Evolutionary conservation across 441 rosid species (phyloP).

Genomic region (Rhodomyrtus psidioides): DNA sequence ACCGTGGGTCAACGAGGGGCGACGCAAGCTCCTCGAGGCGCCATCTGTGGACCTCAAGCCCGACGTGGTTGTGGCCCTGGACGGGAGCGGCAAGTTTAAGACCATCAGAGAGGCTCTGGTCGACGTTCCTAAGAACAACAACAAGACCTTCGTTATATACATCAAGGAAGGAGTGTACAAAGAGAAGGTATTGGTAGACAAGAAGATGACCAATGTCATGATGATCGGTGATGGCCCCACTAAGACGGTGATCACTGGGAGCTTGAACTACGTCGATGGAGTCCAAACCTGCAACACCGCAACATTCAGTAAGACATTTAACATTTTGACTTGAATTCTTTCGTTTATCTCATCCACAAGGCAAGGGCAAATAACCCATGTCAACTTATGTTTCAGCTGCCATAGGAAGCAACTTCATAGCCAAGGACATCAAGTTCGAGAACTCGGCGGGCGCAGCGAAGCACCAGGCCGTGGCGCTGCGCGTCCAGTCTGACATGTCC

Average conservation of each 20-base stretch:
- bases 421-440: slow-evolving; percentile 67
- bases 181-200: slow-evolving; percentile 39
- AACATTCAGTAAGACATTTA: slow-evolving; percentile 39
- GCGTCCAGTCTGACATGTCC: slow-evolving; percentile 44
- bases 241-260: slow-evolving; percentile 60
- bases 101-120: slow-evolving; percentile 51
- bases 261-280: slow-evolving; percentile 33
- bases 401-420: slow-evolving; percentile 45
- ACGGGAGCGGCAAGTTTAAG: slow-evolving; percentile 62
- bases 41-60: slow-evolving; percentile 22
- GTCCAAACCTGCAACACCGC: slow-evolving; percentile 42
- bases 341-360: background rate
- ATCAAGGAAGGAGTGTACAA: slow-evolving; percentile 64
- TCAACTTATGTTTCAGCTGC: slow-evolving; percentile 24
- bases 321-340: background rate
- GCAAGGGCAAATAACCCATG: background rate
- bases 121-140: slow-evolving; percentile 25
- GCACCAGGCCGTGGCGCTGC: slow-evolving; percentile 73
- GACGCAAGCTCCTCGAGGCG: slow-evolving; percentile 25
- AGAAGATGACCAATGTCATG: slow-evolving; percentile 26
- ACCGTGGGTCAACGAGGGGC: slow-evolving; percentile 29
- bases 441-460: slow-evolving; percentile 67
- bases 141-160: slow-evolving; percentile 37
- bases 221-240: slow-evolving; percentile 73
- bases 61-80: slow-evolving; percentile 53